Conservation (phyloP, 768 basidiomycete species). For the Suillus lakei region DNA sequence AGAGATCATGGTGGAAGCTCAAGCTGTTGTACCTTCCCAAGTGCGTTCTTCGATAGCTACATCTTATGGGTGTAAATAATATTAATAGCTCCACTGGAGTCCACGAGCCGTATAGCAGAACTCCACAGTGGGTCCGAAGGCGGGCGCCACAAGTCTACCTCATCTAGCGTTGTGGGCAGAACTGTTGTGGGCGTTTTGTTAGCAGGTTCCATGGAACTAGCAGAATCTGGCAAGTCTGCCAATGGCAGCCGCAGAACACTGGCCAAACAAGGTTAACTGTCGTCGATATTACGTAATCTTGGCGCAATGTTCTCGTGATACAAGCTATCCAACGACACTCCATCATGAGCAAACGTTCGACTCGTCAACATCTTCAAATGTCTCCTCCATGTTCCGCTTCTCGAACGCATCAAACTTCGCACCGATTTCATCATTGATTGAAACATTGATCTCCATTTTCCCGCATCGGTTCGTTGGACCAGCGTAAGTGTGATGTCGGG, state of each 20-base stretch:
- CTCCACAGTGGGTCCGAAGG: neutral
- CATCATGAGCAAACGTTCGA: neutral
- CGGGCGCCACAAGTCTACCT: neutral
- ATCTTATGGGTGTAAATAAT: neutral
- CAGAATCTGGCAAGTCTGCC: neutral
- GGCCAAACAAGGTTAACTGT: too few species aligned
- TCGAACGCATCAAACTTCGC: neutral
- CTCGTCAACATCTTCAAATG: neutral
- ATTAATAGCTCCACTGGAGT: neutral
- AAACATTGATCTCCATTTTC: too few species aligned
- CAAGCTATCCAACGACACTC: too few species aligned
- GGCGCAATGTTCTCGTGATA: neutral
- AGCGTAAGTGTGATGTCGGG: too few species aligned
- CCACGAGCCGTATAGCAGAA: neutral
- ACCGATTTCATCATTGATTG: too few species aligned
- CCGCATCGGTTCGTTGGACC: too few species aligned
- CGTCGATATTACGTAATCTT: neutral
- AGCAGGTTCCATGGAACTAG: neutral
- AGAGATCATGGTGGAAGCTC: neutral
- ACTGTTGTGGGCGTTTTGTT: neutral
- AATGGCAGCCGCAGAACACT: too few species aligned
- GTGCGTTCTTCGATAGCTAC: neutral
- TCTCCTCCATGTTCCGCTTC: neutral
- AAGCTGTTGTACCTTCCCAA: neutral
- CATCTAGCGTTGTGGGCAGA: neutral